Base-by-base conservation (phyloP, 805 yeast genomes). In the Debaryomyces maramus region DNA sequence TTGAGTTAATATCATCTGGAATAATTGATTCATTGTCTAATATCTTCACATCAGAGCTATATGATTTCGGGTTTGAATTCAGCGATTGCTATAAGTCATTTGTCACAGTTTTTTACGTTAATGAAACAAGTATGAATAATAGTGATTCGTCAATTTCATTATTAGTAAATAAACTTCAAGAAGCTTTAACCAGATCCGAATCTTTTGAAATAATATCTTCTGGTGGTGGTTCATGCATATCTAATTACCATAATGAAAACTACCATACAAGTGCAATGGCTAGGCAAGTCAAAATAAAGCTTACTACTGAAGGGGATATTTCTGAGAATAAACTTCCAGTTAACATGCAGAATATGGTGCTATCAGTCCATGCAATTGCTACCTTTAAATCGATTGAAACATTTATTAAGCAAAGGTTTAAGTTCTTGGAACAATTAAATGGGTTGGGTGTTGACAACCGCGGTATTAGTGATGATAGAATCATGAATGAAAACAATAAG, bases 1-100 rank as follows among this genome's bases (percentile, higher is more conserved):
- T 81, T 62, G 96, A 88, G 55, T 65, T 89, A 23, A 70, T 81
- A 5, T 73, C 84, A 2, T 84, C 89, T 2, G 89, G 89, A 0
- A 57, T 86, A 5, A 70, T 84, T 6, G 66, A 68, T 5, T 51
- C 68, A 0, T 55, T 84, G 20, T 50, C 67, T 3, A 17, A 41
- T 1, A 39, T 70, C 2, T 75, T 80, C 34, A 46, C 47, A 1
- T 37, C 47, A 2, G 54, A 57, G 7, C 21, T 16, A 1, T 23
- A 30, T 27, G 53, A 51, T 7, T 43, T 61, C 32, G 52, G 55
- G 17, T 46, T 45, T 11, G 58, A 56, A 19, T 61, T 56, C 15
- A 53, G 65, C n/a, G 53, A 53, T 11, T 67, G 78, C 27, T 60
- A 66, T 45, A 52, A 49, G 16, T 64, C 81, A 2, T 81, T 86